Evolutionary conservation across 179 eudicot species (phyloP), one percentile per base, ranked within the genome.

Genomic region (Beta lomatogona): DNA sequence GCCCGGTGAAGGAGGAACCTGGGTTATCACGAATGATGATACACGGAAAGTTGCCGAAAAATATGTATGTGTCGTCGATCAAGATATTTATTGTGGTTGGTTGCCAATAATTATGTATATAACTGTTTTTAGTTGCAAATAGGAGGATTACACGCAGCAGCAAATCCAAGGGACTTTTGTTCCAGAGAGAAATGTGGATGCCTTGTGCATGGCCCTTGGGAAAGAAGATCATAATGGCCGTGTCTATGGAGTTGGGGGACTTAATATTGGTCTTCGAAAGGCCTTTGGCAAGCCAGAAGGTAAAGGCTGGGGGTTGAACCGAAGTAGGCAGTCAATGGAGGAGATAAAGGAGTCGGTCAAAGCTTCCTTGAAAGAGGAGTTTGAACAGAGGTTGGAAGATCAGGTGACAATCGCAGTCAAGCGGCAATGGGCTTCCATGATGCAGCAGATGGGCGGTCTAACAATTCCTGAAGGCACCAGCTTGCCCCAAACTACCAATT

Each of bases 131-230:
- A 16, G n/a, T 59, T 59, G 64, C 25, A 21, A 59, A 59, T 59
- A 59, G 64, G 64, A 59, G 64, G 64, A 59, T 5, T 59, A n/a
- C 22, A 59, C 9, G 64, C 25, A 59, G 9, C 25, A 59, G 9
- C 64, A 19, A 22, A 9, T 22, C 25, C 22, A 59, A 59, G 64
- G 64, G 64, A 59, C 64, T 59, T 59, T 59, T 19, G 9, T 59
- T n/a, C 64, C 64, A 59, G 22, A 59, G 6, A 9, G 64, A 22
- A 59, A 59, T 16, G 25, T 59, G 64, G 64, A 59, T 59, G 64
- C 64, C 25, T n/a, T 59, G 64, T 59, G 64, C 64, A 59, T 59
- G 64, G 64, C 64, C n/a, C 64, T 59, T 59, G 64, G 64, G 25
- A 59, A 59, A 59, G 9, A 59, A 59, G 64, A 59, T 59, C 64